phyloP scores from a whole-genome alignment of 805 yeast genomes.

The Torulaspora indica region DNA sequence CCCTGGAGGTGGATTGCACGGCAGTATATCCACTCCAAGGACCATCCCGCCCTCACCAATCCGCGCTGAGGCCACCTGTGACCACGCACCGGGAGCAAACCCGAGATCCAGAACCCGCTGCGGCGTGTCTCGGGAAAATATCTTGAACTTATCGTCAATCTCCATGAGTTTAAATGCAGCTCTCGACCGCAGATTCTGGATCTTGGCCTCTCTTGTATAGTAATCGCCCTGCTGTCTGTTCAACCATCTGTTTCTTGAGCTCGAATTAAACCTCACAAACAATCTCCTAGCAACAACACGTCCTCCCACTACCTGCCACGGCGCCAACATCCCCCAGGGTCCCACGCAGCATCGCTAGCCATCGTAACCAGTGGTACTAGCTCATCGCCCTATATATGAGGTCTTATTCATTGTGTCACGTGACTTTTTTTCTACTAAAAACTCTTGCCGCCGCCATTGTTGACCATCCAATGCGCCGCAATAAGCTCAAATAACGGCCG shows the following conservation, averaged over 20 bases:
- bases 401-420: neutral
- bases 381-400: no score
- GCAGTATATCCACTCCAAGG: slow-evolving; percentile 78
- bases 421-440: no score
- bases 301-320: neutral
- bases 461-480: no score
- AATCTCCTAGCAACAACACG: neutral
- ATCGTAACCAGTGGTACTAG: no score
- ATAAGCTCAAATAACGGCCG: no score
- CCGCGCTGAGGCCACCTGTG: slow-evolving; percentile 67
- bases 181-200: slow-evolving; percentile 62
- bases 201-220: slow-evolving; percentile 63
- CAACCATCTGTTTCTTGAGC: slow-evolving; percentile 70
- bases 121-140: slow-evolving; percentile 47
- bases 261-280: slow-evolving; percentile 31
- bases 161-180: slow-evolving; percentile 89
- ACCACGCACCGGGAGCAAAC: slow-evolving; percentile 94
- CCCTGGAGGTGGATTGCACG: slow-evolving; percentile 75
- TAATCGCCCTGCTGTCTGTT: slow-evolving; percentile 62
- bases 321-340: neutral
- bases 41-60: slow-evolving; percentile 50
- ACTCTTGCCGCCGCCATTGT: no score
- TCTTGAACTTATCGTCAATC: slow-evolving; percentile 55
- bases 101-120: slow-evolving; percentile 79
- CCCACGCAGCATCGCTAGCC: neutral